Conservation (phyloP, 2,329 filamentous ascomycete species). For the Aplosporella prunicola region DNA sequence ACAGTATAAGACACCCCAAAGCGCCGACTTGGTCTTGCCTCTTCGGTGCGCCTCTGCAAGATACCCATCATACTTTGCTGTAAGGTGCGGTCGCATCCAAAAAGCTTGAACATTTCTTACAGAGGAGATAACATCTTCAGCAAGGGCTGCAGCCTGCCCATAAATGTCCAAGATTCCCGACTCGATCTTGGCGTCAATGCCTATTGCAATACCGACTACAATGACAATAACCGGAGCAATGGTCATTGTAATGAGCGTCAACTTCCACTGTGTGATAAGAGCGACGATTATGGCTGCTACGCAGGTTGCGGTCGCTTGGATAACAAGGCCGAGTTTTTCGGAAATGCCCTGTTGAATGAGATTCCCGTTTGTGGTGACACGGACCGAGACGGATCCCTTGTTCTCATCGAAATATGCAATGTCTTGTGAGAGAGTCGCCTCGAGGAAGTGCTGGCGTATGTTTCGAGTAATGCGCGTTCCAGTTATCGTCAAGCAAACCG, state of each 20-base stretch:
- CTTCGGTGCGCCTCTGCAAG: conserved; percentile 35
- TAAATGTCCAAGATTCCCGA: conserved; percentile 31
- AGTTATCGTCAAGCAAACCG: conserved; percentile 68
- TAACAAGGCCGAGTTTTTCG: conserved; percentile 40
- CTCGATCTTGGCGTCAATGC: conserved; percentile 29
- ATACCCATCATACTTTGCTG: conserved; percentile 34
- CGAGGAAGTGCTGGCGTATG: conserved; percentile 47
- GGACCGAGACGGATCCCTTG: conserved; percentile 74
- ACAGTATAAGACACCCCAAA: conserved; percentile 35
- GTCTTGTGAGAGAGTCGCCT: conserved; percentile 53
- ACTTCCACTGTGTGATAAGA: conserved; percentile 4
- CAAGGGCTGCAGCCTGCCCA: conserved; percentile 36
- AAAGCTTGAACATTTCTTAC: conserved; percentile 43
- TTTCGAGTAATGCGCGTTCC: conserved; percentile 35
- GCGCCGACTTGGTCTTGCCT: conserved; percentile 36
- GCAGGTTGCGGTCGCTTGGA: conserved; percentile 60
- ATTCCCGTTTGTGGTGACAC: conserved; percentile 90
- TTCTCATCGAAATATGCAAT: conserved; percentile 57
- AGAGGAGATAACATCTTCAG: conserved; percentile 42
- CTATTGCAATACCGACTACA: conserved; percentile 23
- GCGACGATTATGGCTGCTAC: conserved; percentile 59
- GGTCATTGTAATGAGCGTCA: conserved; percentile 5
- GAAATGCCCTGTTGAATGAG: conserved; percentile 79
- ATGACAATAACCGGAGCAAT: conserved; percentile 15
- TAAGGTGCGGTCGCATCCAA: conserved; percentile 33